phyloP scores from a whole-genome alignment of 2,329 filamentous ascomycete species.

The Fusarium hostae region DNA sequence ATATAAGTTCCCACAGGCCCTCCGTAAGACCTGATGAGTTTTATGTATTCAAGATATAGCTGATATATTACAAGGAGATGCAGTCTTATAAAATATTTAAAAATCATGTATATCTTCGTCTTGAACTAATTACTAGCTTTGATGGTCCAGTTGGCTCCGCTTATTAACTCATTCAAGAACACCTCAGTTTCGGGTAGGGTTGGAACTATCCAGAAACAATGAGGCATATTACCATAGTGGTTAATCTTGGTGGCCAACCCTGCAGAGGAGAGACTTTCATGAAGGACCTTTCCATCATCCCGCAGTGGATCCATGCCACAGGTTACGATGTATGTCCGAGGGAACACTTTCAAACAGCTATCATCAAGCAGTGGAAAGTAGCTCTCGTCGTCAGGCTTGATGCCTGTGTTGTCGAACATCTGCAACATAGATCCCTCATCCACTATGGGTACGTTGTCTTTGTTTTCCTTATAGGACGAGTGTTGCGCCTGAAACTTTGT shows the following conservation, averaged over 20 bases:
- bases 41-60: neutral
- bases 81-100: too few relatives aligned
- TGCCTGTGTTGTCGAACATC: neutral
- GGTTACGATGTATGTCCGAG: neutral
- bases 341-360: neutral
- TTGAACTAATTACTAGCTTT: neutral
- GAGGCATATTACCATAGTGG: neutral
- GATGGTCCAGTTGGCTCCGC: neutral
- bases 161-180: neutral
- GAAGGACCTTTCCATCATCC: neutral
- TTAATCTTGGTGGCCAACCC: neutral
- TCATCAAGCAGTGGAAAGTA: neutral
- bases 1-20: neutral
- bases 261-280: neutral
- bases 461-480: neutral
- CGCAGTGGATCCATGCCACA: neutral
- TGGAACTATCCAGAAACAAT: neutral
- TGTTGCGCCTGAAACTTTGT: neutral
- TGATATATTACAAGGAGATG: too few relatives aligned
- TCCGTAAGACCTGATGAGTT: neutral
- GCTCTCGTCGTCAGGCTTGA: fast-evolving
- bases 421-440: neutral
- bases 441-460: neutral
- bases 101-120: too few relatives aligned
- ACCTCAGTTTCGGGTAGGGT: neutral